phyloP scores from a whole-genome alignment of 257 asterid genomes.

The Oldenlandia corymbosa region DNA sequence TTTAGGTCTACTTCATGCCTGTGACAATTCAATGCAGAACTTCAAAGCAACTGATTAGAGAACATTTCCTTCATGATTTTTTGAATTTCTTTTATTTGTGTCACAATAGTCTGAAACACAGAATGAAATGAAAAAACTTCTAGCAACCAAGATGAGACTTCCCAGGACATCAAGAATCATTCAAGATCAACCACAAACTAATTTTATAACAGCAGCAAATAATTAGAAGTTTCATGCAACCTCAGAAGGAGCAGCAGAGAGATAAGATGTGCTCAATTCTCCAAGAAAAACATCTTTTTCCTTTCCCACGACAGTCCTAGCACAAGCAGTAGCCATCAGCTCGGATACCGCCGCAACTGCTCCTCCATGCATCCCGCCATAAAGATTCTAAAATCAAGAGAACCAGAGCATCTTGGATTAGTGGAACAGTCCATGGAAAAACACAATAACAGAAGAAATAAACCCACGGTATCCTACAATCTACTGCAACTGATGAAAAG shows the following conservation, averaged over 20 bases:
- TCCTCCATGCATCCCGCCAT: constrained; percentile 87
- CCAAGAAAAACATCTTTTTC: constrained; percentile 77
- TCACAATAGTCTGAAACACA: too few relatives aligned
- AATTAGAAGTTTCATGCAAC: constrained; percentile 28
- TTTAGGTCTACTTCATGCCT: background rate
- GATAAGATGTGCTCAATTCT: constrained; percentile 70
- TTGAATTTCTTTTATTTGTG: too few relatives aligned
- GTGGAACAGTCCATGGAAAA: background rate
- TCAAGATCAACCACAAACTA: background rate
- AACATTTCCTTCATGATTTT: too few relatives aligned
- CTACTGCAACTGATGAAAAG: too few relatives aligned
- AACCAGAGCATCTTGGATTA: constrained; percentile 8
- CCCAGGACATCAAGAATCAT: background rate
- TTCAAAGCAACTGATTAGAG: too few relatives aligned
- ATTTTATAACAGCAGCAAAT: background rate
- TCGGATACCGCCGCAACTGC: constrained; percentile 69
- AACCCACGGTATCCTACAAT: background rate
- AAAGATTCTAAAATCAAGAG: constrained; percentile 40
- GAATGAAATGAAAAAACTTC: background rate
- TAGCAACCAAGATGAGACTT: background rate
- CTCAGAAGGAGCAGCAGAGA: constrained; percentile 57
- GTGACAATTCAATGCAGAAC: background rate
- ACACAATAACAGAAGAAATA: background rate
- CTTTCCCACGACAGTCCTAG: constrained; percentile 72
- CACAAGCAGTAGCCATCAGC: constrained; percentile 69